Percentiles rank a stretch among this genome's conserved stretches.
phyloP scores from a whole-genome alignment of 257 asterid genomes.

The Buddleja alternifolia region DNA sequence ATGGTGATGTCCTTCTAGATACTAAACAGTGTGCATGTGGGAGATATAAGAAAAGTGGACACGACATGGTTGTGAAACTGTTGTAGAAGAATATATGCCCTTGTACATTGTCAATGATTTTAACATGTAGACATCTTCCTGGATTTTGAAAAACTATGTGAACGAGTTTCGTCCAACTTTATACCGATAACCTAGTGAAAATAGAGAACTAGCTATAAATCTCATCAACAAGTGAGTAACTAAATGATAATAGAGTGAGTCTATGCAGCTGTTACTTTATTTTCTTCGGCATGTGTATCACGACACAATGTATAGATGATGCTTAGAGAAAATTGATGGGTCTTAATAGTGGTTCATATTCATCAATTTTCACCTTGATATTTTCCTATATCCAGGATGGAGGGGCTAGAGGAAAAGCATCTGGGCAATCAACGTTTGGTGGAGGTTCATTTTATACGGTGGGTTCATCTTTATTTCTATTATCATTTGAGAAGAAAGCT shows the following conservation, averaged over 20 bases:
- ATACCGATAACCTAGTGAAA: background rate
- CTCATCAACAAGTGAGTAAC: background rate
- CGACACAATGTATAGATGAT: background rate
- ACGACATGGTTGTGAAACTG: background rate
- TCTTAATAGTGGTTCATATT: background rate
- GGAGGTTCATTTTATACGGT: slow-evolving; percentile 81
- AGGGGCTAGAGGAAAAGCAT: slow-evolving; percentile 54
- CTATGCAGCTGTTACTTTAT: background rate
- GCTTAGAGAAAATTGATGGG: background rate
- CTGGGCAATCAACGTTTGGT: slow-evolving; percentile 58
- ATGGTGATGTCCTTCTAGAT: too few relatives aligned
- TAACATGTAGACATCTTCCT: background rate
- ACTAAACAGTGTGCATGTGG: too few relatives aligned
- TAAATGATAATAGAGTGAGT: background rate
- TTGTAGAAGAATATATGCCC: background rate
- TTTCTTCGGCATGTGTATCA: background rate
- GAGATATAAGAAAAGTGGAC: background rate
- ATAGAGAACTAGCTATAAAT: background rate
- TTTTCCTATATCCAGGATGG: slow-evolving; percentile 48
- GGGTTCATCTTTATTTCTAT: slow-evolving; percentile 42
- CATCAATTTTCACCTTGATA: background rate
- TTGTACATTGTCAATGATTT: background rate
- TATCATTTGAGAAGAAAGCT: slow-evolving; percentile 24
- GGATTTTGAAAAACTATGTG: background rate
- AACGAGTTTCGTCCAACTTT: background rate